Conservation (phyloP, 768 basidiomycete species). For the Pleurotus pulmonarius region DNA sequence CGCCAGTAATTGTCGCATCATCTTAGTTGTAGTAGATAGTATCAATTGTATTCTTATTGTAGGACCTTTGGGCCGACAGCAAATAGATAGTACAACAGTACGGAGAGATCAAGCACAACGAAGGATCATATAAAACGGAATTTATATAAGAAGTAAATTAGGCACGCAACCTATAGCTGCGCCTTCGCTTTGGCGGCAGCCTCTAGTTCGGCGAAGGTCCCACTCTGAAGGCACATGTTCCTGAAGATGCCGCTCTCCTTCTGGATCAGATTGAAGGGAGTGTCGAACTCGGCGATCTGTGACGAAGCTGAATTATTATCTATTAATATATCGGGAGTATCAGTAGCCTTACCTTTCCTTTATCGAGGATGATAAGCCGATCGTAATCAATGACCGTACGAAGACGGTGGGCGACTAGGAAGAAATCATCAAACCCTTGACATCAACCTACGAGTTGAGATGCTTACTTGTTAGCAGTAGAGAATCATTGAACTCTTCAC, state of each 20-base stretch:
- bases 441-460: background rate
- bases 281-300: conserved; percentile 64
- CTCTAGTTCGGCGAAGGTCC: conserved; percentile 60
- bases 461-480: conserved; percentile 67
- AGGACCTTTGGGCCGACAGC: background rate
- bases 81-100: too few species aligned
- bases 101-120: too few species aligned
- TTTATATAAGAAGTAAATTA: background rate
- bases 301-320: background rate
- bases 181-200: conserved; percentile 47
- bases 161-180: conserved; percentile 4
- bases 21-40: conserved; percentile 5
- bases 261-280: conserved; percentile 62
- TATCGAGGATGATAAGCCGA: conserved; percentile 76
- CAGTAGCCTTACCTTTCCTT: conserved; percentile 39
- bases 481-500: conserved; percentile 78
- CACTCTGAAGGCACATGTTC: conserved; percentile 69
- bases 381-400: conserved; percentile 81
- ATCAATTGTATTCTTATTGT: conserved; percentile 4
- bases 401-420: conserved; percentile 66
- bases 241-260: conserved; percentile 64
- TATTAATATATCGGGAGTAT: background rate
- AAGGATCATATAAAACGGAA: too few species aligned
- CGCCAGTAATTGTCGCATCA: too few species aligned
- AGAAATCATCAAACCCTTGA: conserved; percentile 6